Percentiles rank a stretch among this genome's conserved stretches.
These are phyloP conservation scores for Termitomyces sp. DNA, from an alignment of 768 basidiomycete species.

Conservation along the genomic window DNA sequence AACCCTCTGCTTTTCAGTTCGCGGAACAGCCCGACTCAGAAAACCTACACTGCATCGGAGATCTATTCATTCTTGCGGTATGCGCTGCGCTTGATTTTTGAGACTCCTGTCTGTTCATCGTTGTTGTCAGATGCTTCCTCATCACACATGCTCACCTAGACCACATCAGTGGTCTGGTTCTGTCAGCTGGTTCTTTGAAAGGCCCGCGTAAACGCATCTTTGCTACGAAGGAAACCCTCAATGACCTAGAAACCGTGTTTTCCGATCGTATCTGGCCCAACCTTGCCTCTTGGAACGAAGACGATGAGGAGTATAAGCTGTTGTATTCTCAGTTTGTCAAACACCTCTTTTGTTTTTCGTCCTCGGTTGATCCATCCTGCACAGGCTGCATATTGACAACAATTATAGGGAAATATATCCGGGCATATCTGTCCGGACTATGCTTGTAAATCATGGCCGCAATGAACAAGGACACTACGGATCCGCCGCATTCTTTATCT, in stretches of 20 bases:
- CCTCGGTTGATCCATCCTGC: constrained; percentile 5
- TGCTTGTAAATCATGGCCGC: constrained; percentile 72
- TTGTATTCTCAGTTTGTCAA: constrained; percentile 57
- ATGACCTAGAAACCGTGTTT: constrained; percentile 68
- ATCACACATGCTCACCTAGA: constrained; percentile 90
- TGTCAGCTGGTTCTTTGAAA: constrained; percentile 74
- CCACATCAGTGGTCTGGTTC: constrained; percentile 76
- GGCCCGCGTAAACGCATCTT: constrained; percentile 60
- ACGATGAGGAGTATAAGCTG: constrained; percentile 52
- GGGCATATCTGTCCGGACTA: constrained; percentile 54
- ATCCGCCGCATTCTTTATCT: constrained; percentile 82
- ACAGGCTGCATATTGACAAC: constrained; percentile 45
- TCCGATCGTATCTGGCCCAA: constrained; percentile 81
- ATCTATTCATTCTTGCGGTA: constrained; percentile 52
- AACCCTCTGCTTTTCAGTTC: constrained; percentile 50
- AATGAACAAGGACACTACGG: constrained; percentile 54
- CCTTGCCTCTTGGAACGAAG: constrained; percentile 68
- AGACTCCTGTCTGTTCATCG: background rate
- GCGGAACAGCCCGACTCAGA: constrained; percentile 16
- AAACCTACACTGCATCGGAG: constrained; percentile 34
- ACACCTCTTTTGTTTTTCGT: background rate
- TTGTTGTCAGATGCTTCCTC: constrained; percentile 60
- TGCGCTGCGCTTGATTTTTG: constrained; percentile 9
- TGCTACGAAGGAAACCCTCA: constrained; percentile 53
- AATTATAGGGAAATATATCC: constrained; percentile 47